Base-by-base conservation (phyloP, 164 flowering plant genomes). In the Stephania japonica region DNA sequence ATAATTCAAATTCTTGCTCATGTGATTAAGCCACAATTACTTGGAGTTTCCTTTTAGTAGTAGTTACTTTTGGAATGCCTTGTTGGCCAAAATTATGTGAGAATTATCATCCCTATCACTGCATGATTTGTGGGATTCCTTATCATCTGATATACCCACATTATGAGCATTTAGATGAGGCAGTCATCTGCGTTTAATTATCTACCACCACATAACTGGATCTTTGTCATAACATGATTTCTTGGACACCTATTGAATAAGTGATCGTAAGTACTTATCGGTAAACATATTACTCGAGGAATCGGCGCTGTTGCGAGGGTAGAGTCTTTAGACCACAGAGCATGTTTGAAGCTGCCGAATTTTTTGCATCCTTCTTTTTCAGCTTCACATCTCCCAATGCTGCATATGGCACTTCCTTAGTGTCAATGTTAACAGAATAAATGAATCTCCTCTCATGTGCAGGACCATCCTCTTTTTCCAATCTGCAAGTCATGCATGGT, bases 291-390 rank as follows among this genome's bases (percentile, higher is more conserved):
- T 32, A 32, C 4, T 9, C 53, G 16, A 47, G 53, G 53, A 47
- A 47, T 47, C 16, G 16, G 53, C 53, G 16, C 53, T 3, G 16
- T 14, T 16, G 12, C 16, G 16, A 11, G 53, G 16, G 16, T 47
- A 3, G 53, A 47, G 53, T 7, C 13, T 73, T 70, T 23, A 86
- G 70, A 47, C 77, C 73, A 4, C 66, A 76, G 18, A 87, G 76
- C 81, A 86, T 77, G 63, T 66, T 67, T 25, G 81, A 84, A 69
- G 94, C 92, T 4, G 94, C 89, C 32, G 90, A 88, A 66, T 79
- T 88, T 71, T 90, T 86, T 9, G 92, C 87, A n/a, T 86, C 90
- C 72, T 79, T 87, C 24, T 83, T 78, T 77, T 81, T 81, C 7
- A 86, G 44, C 70, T 76, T 86, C 65, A 42, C 73, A 18, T 81